Evolutionary conservation across 1,139 yeast species (phyloP).

Genomic region (Torulaspora globosa): DNA sequence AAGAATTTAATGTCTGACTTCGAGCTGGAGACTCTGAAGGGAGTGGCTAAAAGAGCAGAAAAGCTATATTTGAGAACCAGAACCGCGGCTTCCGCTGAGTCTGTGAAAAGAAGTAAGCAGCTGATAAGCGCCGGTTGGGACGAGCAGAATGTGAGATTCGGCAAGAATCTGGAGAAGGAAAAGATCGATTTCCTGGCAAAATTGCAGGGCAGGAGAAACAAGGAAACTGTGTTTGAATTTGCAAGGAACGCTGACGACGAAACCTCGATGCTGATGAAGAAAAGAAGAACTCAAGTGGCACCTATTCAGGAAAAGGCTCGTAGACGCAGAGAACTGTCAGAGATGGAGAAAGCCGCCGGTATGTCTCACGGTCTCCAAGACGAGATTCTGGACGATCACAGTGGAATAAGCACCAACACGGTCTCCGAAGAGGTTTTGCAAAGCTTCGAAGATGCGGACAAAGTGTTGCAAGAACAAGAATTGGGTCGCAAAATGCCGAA

Average conservation of each 20-base stretch:
- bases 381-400: constrained; percentile 54
- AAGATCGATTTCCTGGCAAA: constrained; percentile 69
- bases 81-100: constrained; percentile 79
- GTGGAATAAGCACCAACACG: constrained; percentile 55
- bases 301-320: constrained; percentile 76
- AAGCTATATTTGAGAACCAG: constrained; percentile 80
- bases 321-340: constrained; percentile 64
- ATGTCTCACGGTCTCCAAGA: constrained; percentile 69
- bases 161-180: constrained; percentile 66
- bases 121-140: constrained; percentile 83
- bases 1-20: constrained; percentile 63
- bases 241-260: constrained; percentile 62
- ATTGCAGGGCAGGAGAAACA: constrained; percentile 60
- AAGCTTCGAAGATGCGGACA: constrained; percentile 63
- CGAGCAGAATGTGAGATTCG: constrained; percentile 74
- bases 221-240: constrained; percentile 94
- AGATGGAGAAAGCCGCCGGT: constrained; percentile 74
- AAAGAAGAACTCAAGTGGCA: constrained; percentile 80
- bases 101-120: constrained; percentile 80
- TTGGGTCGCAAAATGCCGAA: constrained; percentile 40
- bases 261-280: constrained; percentile 77
- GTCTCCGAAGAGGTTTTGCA: constrained; percentile 51
- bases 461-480: constrained; percentile 39
- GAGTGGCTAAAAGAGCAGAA: constrained; percentile 84
- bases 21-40: constrained; percentile 61